Conservation (phyloP, 345 rosid species). For the Eucalyptus erythrocorys region DNA sequence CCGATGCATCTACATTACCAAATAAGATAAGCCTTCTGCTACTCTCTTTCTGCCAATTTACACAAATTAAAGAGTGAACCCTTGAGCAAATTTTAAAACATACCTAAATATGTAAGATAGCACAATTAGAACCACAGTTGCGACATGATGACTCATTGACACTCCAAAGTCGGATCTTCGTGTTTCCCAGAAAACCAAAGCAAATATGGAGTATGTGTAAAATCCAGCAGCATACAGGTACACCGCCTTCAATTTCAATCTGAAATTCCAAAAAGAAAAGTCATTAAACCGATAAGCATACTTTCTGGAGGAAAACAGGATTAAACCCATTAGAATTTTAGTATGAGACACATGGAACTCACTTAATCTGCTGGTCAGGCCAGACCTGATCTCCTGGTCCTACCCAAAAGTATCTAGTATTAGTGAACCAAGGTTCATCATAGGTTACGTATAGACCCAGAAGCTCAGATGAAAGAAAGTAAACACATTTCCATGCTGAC, state of each 20-base stretch:
- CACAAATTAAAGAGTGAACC: neutral
- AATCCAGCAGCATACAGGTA: constrained; percentile 96
- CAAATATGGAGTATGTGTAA: constrained; percentile 92
- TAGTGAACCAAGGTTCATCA: constrained; percentile 80
- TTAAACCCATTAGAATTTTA: neutral
- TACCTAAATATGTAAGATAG: constrained; percentile 86
- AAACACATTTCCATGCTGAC: constrained; percentile 92
- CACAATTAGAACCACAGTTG: constrained; percentile 64
- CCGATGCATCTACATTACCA: neutral
- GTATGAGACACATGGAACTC: constrained; percentile 1
- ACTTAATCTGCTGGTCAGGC: constrained; percentile 91
- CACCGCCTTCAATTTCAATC: constrained; percentile 76
- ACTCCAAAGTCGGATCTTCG: constrained; percentile 98
- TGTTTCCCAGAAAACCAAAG: constrained; percentile 97
- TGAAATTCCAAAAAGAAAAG: constrained; percentile 10
- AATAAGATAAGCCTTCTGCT: neutral
- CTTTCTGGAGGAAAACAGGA: neutral
- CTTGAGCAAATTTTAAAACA: neutral
- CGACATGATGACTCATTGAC: constrained; percentile 96
- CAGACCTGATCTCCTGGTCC: constrained; percentile 93
- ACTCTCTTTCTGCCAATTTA: neutral
- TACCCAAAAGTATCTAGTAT: constrained; percentile 74
- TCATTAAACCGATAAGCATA: neutral
- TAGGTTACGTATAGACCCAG: constrained; percentile 67
- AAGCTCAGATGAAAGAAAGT: constrained; percentile 78